Evolutionary conservation across 352 stramenopile species (phyloP), one percentile per base, ranked within the genome.

Genomic region (Phytophthora tentaculata): DNA sequence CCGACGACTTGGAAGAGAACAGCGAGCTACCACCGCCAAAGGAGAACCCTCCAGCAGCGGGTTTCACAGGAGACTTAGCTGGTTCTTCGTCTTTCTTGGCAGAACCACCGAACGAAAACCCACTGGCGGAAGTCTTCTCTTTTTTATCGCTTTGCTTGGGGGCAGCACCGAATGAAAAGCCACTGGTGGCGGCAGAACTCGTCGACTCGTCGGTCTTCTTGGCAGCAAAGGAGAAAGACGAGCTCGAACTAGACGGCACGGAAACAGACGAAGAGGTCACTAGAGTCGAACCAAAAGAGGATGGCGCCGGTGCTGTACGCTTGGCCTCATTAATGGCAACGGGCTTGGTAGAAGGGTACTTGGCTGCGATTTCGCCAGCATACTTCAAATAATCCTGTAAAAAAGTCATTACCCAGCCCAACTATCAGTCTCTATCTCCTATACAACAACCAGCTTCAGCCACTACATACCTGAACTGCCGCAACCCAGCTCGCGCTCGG

Each of bases 371-470:
- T 29, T 77, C 73, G 37, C 67, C 57, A 24, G 85, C 88, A 51
- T 93, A 84, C 60, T 84, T 84, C 26, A 92, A 49, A 53, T 96
- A 96, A 28, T 96, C 88, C 77, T 91, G n/a, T n/a, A 57, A 19
- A 78, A 52, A 67, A 51, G 14, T 28, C 26, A 28, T 57, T 16
- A 22, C 29, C 67, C 43, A 69, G 0, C 13, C 22, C 22, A 52
- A 10, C 49, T 14, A 51, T 67, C 20, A 67, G 50, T 58, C 19
- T 50, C 35, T 19, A 29, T 12, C 16, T 20, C 16, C 20, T 53
- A 13, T 53, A 10, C 22, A 56, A 32, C 9, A 39, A 19, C 23
- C 23, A 37, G 5, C 13, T 17, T 16, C n/a, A 61, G 6, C 26
- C 19, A 56, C 12, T 45, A 1, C 52, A 56, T 52, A 90, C 81